A percentile compares a stretch with the other conserved stretches of the same genome.
Conservation (phyloP, 345 rosid genomes). For the Syzygium aromaticum region DNA sequence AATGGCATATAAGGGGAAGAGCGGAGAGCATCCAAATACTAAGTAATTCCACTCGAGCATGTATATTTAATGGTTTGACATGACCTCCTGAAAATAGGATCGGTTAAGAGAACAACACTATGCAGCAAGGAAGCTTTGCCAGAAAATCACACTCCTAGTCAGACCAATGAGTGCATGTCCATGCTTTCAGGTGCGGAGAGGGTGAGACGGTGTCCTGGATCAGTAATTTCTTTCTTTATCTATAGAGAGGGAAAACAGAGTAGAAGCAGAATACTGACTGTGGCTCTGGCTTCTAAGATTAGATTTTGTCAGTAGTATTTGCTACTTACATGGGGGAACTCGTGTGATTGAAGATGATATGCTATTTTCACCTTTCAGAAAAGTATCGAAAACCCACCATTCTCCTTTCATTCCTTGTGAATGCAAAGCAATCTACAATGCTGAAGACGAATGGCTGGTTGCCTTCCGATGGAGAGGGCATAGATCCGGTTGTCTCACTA, state of each 20-base stretch:
- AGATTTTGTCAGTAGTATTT: background rate
- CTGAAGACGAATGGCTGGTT: background rate
- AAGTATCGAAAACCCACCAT: background rate
- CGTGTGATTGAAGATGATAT: background rate
- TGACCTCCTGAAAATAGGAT: background rate
- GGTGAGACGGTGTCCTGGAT: background rate
- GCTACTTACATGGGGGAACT: background rate
- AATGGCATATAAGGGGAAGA: background rate
- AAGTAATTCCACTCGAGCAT: background rate
- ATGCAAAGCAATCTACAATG: background rate
- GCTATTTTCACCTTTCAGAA: background rate
- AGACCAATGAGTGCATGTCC: background rate
- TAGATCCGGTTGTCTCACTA: slow-evolving; percentile 62
- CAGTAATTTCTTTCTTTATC: background rate
- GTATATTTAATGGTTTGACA: background rate
- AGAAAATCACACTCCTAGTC: background rate
- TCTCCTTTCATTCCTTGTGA: background rate
- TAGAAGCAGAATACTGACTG: background rate
- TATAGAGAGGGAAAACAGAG: background rate
- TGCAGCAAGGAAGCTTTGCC: background rate
- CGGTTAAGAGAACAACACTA: background rate
- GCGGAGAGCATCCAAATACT: background rate
- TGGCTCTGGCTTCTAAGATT: background rate
- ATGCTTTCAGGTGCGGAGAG: background rate
- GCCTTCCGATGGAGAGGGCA: slow-evolving; percentile 15